A percentile compares a stretch with the other conserved stretches of the same genome.
Evolutionary conservation across 768 basidiomycete species (phyloP).

Genomic region (Russula ochroleuca): DNA sequence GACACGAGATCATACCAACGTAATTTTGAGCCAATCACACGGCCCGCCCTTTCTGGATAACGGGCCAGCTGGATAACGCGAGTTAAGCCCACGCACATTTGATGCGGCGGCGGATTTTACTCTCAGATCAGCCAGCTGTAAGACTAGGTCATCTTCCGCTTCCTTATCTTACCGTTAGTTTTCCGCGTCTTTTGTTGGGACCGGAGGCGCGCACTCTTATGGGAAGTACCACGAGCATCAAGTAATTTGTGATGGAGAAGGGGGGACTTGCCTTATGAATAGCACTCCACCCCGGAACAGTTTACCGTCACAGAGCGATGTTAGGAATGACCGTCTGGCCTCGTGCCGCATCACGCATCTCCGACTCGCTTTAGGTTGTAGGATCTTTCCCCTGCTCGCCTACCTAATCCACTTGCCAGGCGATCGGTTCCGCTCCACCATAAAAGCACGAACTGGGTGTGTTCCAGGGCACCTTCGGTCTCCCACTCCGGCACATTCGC

Average conservation of each 20-base stretch:
- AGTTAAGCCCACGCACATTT: constrained; percentile 13
- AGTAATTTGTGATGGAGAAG: constrained; percentile 23
- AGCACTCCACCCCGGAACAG: constrained; percentile 17
- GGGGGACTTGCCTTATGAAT: constrained; percentile 13
- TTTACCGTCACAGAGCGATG: constrained; percentile 18
- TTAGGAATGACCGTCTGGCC: constrained; percentile 18
- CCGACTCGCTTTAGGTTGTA: constrained; percentile 12
- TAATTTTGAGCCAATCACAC: constrained; percentile 21
- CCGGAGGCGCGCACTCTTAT: constrained; percentile 12
- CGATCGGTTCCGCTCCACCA: constrained; percentile 24
- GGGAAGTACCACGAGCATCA: constrained; percentile 20
- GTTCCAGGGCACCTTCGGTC: constrained; percentile 26
- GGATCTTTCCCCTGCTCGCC: constrained; percentile 11
- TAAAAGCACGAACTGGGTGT: constrained; percentile 24
- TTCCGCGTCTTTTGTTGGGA: constrained; percentile 4
- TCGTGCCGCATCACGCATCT: constrained; percentile 24
- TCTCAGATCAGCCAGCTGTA: constrained; percentile 5
- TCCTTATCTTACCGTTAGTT: constrained; percentile 15
- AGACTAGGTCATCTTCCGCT: not conserved
- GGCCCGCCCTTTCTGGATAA: constrained; percentile 17
- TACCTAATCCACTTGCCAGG: constrained; percentile 24
- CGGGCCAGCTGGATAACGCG: constrained; percentile 22
- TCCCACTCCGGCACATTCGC: constrained; percentile 15
- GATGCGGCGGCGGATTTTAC: constrained; percentile 17
- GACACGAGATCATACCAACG: constrained; percentile 25